phyloP scores from a whole-genome alignment of 1,284 basidiomycete species.

The Somion occarium region DNA sequence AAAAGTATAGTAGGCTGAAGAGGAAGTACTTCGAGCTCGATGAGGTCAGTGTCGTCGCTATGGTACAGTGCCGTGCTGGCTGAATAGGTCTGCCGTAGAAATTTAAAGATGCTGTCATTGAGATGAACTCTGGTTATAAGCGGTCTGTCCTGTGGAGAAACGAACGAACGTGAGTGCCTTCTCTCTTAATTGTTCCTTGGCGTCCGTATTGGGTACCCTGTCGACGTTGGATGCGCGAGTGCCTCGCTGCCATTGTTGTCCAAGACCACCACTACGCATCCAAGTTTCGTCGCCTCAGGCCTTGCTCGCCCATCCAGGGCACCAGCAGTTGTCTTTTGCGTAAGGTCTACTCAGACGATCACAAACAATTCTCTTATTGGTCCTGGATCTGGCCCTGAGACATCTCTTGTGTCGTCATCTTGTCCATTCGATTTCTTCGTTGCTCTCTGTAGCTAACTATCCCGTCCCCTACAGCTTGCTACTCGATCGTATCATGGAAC shows the following conservation, averaged over 20 bases:
- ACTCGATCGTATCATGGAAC: constrained; percentile 54
- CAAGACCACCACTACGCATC: too few species aligned
- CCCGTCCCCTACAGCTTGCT: constrained; percentile 35
- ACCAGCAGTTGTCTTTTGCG: too few species aligned
- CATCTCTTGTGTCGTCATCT: too few species aligned
- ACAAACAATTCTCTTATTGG: too few species aligned
- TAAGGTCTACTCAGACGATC: too few species aligned
- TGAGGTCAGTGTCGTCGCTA: constrained; percentile 41
- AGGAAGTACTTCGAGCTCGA: constrained; percentile 61
- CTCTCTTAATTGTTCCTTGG: too few species aligned
- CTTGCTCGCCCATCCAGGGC: too few species aligned
- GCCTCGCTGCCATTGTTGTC: too few species aligned
- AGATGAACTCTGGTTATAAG: constrained; percentile 51
- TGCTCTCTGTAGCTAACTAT: neutral
- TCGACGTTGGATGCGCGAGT: too few species aligned
- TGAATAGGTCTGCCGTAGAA: constrained; percentile 33
- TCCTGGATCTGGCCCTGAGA: too few species aligned
- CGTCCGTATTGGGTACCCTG: too few species aligned
- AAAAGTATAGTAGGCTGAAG: constrained; percentile 62
- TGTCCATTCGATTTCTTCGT: neutral
- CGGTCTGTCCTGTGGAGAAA: constrained; percentile 52
- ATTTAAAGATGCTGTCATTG: constrained; percentile 49
- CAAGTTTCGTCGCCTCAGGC: too few species aligned
- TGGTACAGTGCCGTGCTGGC: neutral
- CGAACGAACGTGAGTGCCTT: constrained; percentile 50